Conservation (phyloP, 1,284 basidiomycete genomes). For the Cutaneotrichosporon dermatis region DNA sequence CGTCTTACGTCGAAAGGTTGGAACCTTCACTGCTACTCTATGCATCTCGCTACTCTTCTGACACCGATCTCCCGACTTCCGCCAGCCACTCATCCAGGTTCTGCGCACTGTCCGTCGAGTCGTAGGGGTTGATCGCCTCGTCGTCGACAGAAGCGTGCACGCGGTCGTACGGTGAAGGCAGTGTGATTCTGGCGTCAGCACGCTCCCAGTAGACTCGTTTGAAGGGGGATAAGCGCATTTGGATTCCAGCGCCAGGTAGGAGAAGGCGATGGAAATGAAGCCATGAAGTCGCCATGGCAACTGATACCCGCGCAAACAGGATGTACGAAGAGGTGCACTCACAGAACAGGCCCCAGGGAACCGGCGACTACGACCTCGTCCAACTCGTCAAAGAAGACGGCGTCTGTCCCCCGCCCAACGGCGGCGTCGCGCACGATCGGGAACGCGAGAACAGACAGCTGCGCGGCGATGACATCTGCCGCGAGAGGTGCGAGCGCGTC, state of each 20-base stretch:
- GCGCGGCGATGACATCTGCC: constrained; percentile 23
- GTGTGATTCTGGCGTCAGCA: constrained; percentile 3
- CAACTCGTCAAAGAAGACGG: constrained; percentile 31
- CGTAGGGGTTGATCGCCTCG: constrained; percentile 6
- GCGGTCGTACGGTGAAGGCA: constrained; percentile 9
- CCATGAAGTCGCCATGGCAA: too few species aligned
- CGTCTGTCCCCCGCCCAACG: neutral
- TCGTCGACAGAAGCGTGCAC: constrained; percentile 8
- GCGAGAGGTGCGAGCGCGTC: constrained; percentile 25
- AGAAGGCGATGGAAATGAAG: too few species aligned
- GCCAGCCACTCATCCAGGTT: constrained; percentile 10
- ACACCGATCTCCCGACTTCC: neutral
- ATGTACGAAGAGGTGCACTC: constrained; percentile 12
- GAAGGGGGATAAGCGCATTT: too few species aligned
- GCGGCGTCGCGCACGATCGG: constrained; percentile 4
- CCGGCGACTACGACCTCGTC: constrained; percentile 24
- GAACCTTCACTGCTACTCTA: too few species aligned
- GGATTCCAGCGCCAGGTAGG: too few species aligned
- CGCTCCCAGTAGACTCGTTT: too few species aligned
- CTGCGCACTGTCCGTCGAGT: constrained; percentile 7
- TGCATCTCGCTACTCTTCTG: neutral
- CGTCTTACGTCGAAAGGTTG: too few species aligned
- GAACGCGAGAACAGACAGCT: constrained; percentile 17
- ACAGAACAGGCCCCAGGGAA: constrained; percentile 14
- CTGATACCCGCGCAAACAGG: neutral